A percentile compares a stretch with the other conserved stretches of the same genome.
Evolutionary conservation across 2,329 filamentous ascomycete genomes (phyloP).

Genomic region (Ascocoryne sarcoides): DNA sequence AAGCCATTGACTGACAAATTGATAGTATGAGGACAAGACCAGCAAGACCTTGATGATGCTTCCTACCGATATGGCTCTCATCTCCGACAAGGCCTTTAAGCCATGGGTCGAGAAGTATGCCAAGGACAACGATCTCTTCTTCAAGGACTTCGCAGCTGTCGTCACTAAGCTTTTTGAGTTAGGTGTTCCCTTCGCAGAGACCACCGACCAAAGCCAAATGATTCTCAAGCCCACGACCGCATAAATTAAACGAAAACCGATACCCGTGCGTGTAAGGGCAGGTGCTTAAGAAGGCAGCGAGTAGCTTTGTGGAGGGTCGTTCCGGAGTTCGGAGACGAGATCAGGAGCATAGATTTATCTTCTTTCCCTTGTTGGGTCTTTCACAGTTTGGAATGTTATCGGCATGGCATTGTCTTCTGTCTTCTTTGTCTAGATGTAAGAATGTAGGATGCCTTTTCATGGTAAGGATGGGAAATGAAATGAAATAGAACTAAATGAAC

Average conservation of each 20-base stretch:
- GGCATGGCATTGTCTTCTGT: too few species aligned
- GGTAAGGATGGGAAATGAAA: too few species aligned
- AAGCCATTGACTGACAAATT: slow-evolving; percentile 4
- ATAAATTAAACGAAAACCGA: too few species aligned
- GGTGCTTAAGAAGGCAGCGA: too few species aligned
- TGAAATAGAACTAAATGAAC: too few species aligned
- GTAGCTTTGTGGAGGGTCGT: background rate
- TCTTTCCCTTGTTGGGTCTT: too few species aligned
- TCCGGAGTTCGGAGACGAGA: background rate
- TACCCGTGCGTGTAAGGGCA: too few species aligned
- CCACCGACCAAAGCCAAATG: slow-evolving; percentile 46
- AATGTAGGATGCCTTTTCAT: too few species aligned
- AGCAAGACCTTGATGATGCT: slow-evolving; percentile 95
- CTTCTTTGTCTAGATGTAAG: too few species aligned
- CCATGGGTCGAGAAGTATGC: slow-evolving; percentile 78
- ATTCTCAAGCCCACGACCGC: slow-evolving; percentile 51
- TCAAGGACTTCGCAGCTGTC: slow-evolving; percentile 80
- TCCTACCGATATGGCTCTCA: slow-evolving; percentile 78
- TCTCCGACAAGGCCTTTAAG: slow-evolving; percentile 83
- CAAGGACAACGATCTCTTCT: slow-evolving; percentile 84
- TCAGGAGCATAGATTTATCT: too few species aligned
- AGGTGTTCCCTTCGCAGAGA: slow-evolving; percentile 76
- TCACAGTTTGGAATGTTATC: too few species aligned
- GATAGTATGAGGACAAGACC: slow-evolving; percentile 73
- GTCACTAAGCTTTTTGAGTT: slow-evolving; percentile 83